Evolutionary conservation across 129 eudicot species (phyloP), one percentile per base, ranked within the genome.

Genomic region (Flaveria linearis): DNA sequence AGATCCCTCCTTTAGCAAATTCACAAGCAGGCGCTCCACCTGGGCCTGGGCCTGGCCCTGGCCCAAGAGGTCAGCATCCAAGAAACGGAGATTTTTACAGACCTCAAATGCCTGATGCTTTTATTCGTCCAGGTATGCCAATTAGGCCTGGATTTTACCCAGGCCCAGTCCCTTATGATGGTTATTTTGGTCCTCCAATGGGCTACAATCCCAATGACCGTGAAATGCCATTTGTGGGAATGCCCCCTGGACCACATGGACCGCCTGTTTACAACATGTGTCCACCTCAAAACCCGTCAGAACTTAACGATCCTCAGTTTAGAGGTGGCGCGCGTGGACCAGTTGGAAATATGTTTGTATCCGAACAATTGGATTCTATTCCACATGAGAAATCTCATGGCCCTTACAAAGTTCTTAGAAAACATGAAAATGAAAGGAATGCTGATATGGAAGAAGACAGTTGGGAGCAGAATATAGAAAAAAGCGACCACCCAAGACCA

Each of bases 91-190:
- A 91, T 65, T 50, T 91, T 58, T 93, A 85, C 80, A 82, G 98
- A 61, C 92, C 90, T 5, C 92, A 89, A 50, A 78, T 87, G 69
- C 88, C 86, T 65, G 97, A 91, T 69, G 84, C 88, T 74, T 89
- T 80, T 84, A 77, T 88, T 22, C 97, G 85, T 20, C 94, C 97
- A 41, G 87, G 90, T 77, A 87, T 91, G 93, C 90, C 96, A 9
- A 81, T 85, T 68, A 87, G 97, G 79, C 96, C 99, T 67, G 96
- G 94, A 8, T 95, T 89, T 82, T 95, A 84, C 74, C 96, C 91
- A 51, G 88, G 85, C 57, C 97, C 97, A 55, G 84, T 88, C 72
- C 75, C 96, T n/a, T 94, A 85, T 72, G 97, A 94, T 36, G 96
- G 93, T 39, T 95, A 89, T 76, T 95, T 84, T 74, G 91, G 97